These are phyloP conservation scores for Xerocomus cyaneibrunnescens DNA, from an alignment of 1,284 basidiomycete species.

Conservation along the genomic window DNA sequence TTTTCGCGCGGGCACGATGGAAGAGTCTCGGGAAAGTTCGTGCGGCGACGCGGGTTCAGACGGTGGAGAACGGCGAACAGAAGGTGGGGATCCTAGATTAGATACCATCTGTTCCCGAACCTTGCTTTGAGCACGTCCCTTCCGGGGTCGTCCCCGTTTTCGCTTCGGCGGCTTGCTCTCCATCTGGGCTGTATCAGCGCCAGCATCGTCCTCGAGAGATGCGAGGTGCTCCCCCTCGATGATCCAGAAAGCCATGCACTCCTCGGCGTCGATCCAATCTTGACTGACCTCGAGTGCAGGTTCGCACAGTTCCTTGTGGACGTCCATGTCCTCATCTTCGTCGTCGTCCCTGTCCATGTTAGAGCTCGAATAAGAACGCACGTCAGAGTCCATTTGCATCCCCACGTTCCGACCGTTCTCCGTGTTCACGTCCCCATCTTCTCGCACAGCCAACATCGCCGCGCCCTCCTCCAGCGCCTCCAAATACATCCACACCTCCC, in stretches of 20 bases:
- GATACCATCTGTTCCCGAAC: neutral
- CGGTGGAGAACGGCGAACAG: neutral
- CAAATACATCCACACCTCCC: constrained; percentile 35
- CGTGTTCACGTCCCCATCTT: neutral
- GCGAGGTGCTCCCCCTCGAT: constrained; percentile 36
- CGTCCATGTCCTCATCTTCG: neutral
- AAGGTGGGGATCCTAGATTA: neutral
- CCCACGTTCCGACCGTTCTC: neutral
- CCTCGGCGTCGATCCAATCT: constrained; percentile 61
- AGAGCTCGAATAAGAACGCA: constrained; percentile 5
- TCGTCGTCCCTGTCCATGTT: neutral
- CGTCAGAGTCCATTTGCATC: constrained; percentile 1
- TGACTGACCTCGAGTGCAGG: constrained; percentile 59
- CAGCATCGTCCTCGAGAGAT: constrained; percentile 1
- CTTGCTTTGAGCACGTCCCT: constrained; percentile 7
- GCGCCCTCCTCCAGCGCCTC: constrained; percentile 30
- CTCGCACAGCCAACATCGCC: constrained; percentile 5
- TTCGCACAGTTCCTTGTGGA: constrained; percentile 21
- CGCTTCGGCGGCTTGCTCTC: constrained; percentile 8
- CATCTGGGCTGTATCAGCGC: constrained; percentile 5
- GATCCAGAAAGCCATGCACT: constrained; percentile 47
- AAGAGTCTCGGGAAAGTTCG: neutral
- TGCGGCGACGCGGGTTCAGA: neutral
- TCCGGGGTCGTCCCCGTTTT: constrained; percentile 15
- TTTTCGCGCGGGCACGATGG: neutral